Percentiles rank a stretch among this genome's conserved stretches.
These are phyloP conservation scores for Magnolia sinica DNA, from an alignment of 164 flowering plant species.

Conservation along the genomic window DNA sequence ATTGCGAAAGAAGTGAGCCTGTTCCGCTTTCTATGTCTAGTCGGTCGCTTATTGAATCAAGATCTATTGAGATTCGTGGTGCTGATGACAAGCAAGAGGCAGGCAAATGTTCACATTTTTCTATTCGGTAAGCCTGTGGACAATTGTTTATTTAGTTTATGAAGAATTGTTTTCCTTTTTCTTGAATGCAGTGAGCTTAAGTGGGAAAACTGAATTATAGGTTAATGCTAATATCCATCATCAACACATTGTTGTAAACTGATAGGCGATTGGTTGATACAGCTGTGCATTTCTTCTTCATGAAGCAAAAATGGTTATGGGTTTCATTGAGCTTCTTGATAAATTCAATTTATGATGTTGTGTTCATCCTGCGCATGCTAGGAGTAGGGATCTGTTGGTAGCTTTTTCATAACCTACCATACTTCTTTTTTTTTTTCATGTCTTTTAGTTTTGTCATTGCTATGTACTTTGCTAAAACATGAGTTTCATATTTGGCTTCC, in stretches of 20 bases:
- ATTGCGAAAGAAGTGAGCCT: constrained; percentile 18
- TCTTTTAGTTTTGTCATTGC: neutral
- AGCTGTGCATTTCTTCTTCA: neutral
- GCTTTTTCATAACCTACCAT: no score
- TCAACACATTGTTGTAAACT: neutral
- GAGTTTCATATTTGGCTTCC: neutral
- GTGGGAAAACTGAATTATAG: neutral
- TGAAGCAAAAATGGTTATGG: neutral
- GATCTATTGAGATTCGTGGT: constrained; percentile 33
- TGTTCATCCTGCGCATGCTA: neutral
- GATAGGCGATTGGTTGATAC: neutral
- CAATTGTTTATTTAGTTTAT: neutral
- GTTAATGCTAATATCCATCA: neutral
- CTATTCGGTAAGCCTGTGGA: constrained; percentile 46
- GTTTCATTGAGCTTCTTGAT: neutral
- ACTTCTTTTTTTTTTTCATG: neutral
- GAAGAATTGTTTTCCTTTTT: neutral
- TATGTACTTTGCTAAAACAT: neutral
- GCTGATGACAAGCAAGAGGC: constrained; percentile 19
- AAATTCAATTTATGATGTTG: neutral
- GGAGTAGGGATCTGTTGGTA: neutral
- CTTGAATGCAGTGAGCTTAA: neutral
- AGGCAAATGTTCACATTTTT: constrained; percentile 46
- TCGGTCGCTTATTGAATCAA: constrained; percentile 25
- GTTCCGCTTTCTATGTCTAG: constrained; percentile 18